Evolutionary conservation across 2,329 filamentous ascomycete genomes (phyloP).

Genomic region (Fusarium illudens): DNA sequence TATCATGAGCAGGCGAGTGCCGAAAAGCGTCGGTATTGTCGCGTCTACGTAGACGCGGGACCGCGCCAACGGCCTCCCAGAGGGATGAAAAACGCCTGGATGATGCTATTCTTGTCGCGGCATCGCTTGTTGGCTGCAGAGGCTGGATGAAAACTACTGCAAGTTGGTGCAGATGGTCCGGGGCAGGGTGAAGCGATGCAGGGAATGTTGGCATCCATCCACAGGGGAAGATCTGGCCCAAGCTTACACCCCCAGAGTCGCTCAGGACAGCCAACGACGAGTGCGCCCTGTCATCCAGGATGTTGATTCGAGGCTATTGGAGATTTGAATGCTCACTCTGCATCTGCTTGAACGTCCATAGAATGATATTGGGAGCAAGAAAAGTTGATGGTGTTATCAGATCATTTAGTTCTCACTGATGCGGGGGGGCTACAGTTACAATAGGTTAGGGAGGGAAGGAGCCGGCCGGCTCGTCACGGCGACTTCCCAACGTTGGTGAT

Average conservation of each 20-base stretch:
- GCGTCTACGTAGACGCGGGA: slow-evolving; percentile 34
- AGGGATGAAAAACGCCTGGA: slow-evolving; percentile 1
- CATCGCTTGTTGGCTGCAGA: slow-evolving; percentile 23
- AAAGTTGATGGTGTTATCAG: slow-evolving; percentile 11
- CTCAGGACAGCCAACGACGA: slow-evolving; percentile 18
- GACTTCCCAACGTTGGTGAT: background rate
- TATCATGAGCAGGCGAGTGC: background rate
- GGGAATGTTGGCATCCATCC: slow-evolving; percentile 4
- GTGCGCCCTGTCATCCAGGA: slow-evolving; percentile 5
- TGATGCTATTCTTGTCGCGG: slow-evolving; percentile 36
- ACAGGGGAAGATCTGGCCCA: slow-evolving; percentile 25
- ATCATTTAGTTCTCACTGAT: slow-evolving; percentile 17
- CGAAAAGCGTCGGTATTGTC: background rate
- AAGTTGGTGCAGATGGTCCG: slow-evolving; percentile 25
- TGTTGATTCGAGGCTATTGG: slow-evolving; percentile 26
- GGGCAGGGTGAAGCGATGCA: slow-evolving; percentile 23
- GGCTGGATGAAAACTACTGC: slow-evolving; percentile 19
- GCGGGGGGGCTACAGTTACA: slow-evolving; percentile 6
- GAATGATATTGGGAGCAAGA: background rate
- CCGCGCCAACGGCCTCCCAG: slow-evolving; percentile 15
- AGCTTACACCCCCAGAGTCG: slow-evolving; percentile 20
- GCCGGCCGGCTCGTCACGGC: slow-evolving; percentile 5
- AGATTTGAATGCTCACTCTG: slow-evolving; percentile 1
- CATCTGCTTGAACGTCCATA: slow-evolving; percentile 1
- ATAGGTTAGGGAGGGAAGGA: slow-evolving; percentile 7